Base-by-base conservation (phyloP, 2,329 filamentous ascomycete species). In the Aspergillus carbonarius region DNA sequence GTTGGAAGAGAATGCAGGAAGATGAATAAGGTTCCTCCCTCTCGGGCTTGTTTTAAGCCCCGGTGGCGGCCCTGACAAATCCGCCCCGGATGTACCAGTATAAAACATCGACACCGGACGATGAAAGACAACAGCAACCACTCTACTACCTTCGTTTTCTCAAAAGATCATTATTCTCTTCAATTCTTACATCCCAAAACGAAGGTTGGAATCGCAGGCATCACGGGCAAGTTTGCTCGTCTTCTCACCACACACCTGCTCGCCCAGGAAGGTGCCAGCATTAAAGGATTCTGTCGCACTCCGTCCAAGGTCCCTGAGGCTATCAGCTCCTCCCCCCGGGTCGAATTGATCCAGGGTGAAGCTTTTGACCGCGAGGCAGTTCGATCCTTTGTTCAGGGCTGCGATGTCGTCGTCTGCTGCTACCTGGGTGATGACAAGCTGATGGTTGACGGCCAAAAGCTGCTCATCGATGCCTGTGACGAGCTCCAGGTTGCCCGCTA, bases 391-490 rank as follows among this genome's bases (percentile, higher is more conserved):
- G 68, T 67, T 13, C 25, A 59, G 4, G 70, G 71, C 13, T 70
- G 68, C 61, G 69, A 77, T 46, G 71, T 78, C 0, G 66, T 75
- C 20, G 66, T 79, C 18, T 79, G 76, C 66, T 72, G 70, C 58
- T 79, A 80, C 56, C 68, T 78, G 0, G 77, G 76, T 15, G 68
- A 73, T 54, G 55, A 72, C 17, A 60, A 68, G 8, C 60, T 79
- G 37, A 80, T 79, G 78, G 56, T 72, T 1, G 69, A 76, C 1
- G 77, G 77, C 0, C 78, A 80, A 57, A 78, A 78, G 52, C 42
- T 66, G 0, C 70, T 80, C 5, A 74, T 80, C 34, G 77, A 80
- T 57, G 71, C 73, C 1, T 78, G 75, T 57, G 72, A 73, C 1
- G 66, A 57, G 2, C 69, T 66, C 2, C 60, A 64, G 0, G 75